phyloP scores from a whole-genome alignment of 768 basidiomycete species.

The Leccinum boreale region DNA sequence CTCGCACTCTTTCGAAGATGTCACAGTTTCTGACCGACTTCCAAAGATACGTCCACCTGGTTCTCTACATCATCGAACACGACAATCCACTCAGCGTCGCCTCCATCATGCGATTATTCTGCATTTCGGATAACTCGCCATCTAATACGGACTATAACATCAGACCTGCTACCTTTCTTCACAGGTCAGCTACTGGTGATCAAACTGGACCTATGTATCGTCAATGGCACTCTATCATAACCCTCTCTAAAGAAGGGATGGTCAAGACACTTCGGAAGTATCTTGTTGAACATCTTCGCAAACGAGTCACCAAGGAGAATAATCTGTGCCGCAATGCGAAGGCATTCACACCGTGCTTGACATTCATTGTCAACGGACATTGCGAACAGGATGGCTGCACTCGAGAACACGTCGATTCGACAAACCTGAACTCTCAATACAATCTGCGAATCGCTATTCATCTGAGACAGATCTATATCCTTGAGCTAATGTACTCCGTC shows the following conservation, averaged over 20 bases:
- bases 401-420: slow-evolving; percentile 33
- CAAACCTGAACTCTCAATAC: slow-evolving; percentile 32
- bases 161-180: slow-evolving; percentile 7
- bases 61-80: slow-evolving; percentile 1
- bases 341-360: slow-evolving; percentile 41
- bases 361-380: slow-evolving; percentile 24
- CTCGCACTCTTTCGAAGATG: slow-evolving; percentile 17
- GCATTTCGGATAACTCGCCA: slow-evolving; percentile 1
- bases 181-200: background rate
- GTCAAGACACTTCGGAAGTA: slow-evolving; percentile 20
- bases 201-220: background rate
- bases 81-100: slow-evolving; percentile 2
- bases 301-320: slow-evolving; percentile 32
- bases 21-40: slow-evolving; percentile 3
- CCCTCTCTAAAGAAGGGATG: slow-evolving; percentile 20
- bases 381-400: slow-evolving; percentile 37
- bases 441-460: slow-evolving; percentile 43
- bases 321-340: slow-evolving; percentile 25
- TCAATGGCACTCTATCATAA: background rate
- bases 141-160: slow-evolving; percentile 7
- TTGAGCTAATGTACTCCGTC: slow-evolving; percentile 31
- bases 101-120: slow-evolving; percentile 29
- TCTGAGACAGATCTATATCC: slow-evolving; percentile 48
- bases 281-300: slow-evolving; percentile 27
- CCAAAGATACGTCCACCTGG: slow-evolving; percentile 4